Base-by-base conservation (phyloP, 2,329 filamentous ascomycete genomes). In the Calonectria leucothoes region DNA sequence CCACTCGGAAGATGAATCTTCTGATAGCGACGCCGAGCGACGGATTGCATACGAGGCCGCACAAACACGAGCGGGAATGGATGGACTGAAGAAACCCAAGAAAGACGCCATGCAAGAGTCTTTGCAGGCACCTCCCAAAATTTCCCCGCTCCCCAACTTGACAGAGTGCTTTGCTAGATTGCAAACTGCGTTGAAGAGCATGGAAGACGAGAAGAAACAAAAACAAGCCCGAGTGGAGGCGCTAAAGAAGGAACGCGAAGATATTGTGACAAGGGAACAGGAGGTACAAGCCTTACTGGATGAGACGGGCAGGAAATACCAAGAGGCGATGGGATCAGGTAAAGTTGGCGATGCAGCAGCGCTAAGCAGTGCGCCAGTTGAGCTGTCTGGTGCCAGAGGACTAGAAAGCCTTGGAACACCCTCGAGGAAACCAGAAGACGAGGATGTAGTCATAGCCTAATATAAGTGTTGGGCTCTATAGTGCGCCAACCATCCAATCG, bases 31-130 rank as follows among this genome's bases (percentile, higher is more conserved):
- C 55, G 92, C 91, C 0, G 92, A 93, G 81, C 90, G 93, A 20
- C 92, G 93, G 71, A 94, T 93, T 3, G 96, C 95, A 0, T 98
- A 98, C 84, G 96, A 98, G 83, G 91, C 92, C 14, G 93, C 94
- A 6, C 96, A 98, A 85, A 96, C 94, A 11, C 91, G 94, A 25
- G 94, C 94, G 4, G 96, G 95, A n/a, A 93, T 97, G 86, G 96
- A 96, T 79, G 94, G 92, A 0, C 81, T 94, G 27, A 89, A 87
- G 80, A 88, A 88, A 79, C 86, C 82, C 17, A 82, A 81, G 45
- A 80, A 82, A 49, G 82, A 82, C 31, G 77, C 83, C 45, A 77
- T 83, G 76, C 82, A 87, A 25, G 80, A 82, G 20, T 61, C 87
- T 14, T 84, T 89, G 6, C 91, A 88, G 70, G 92, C 92, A 2